Evolutionary conservation across 2,329 filamentous ascomycete species (phyloP), one percentile per base, ranked within the genome.

Genomic region (Aureobasidium zeae): DNA sequence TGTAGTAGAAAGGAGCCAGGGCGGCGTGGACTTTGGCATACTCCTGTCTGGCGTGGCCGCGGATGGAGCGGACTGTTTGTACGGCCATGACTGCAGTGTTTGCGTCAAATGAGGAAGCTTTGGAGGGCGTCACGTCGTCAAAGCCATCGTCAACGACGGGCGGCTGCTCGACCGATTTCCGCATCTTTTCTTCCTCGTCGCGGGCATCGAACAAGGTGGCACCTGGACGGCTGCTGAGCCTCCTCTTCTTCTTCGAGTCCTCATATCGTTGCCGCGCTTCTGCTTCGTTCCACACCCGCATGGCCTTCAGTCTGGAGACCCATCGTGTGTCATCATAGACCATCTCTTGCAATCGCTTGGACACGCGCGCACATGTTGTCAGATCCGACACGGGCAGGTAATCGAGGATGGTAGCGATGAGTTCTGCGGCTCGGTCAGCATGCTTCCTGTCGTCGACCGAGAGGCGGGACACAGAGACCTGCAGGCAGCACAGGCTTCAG

Each of bases 261-360:
- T 95, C 89, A 41, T 86, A 85, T 42, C 84, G 70, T 53, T 76
- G 79, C 48, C 88, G 75, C 4, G 91, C 91, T 59, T 94, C 89
- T 3, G 69, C 63, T 59, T 98, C 91, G 57, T 94, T 82, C 91
- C 91, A 98, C 52, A 84, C 83, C 2, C 82, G 85, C 79, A 98
- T 94, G 47, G 74, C 79, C 59, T 83, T 83, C 44, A 98, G 65
- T 50, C 85, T 76, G 51, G 85, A 79, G 28, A 96, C 83, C 91
- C 91, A 98, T 67, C 89, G 76, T 37, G 87, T 86, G 63, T 98
- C 91, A 62, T 98, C 91, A 64, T 96, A 98, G 3, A 95, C 88
- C 88, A 98, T 98, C 65, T 98, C 91, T 59, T 83, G 82, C 73
- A 96, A 77, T 48, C 86, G 83, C 58, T 77, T 83, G 47, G 86